Conservation (phyloP, 768 basidiomycete genomes). For the Lactarius psammicola region DNA sequence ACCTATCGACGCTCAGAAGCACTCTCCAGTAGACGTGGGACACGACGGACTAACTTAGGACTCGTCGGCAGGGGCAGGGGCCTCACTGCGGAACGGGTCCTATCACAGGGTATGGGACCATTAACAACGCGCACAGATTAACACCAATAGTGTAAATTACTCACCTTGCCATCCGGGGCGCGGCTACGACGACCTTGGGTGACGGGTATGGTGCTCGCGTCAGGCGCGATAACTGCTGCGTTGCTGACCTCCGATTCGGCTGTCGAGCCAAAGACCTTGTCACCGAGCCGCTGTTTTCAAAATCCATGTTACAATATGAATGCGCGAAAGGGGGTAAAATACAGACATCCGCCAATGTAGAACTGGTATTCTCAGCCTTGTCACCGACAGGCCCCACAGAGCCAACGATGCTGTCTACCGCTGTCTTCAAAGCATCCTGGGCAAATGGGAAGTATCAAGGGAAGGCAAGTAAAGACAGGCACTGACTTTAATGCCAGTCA, state of each 20-base stretch:
- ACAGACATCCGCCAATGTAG: not conserved
- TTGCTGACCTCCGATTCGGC: conserved; percentile 4
- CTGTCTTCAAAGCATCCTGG: not conserved
- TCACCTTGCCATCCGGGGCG: conserved; percentile 10
- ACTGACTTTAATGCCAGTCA: conserved; percentile 11
- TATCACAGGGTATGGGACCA: conserved; percentile 8
- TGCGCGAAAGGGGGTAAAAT: not conserved
- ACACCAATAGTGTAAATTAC: not conserved
- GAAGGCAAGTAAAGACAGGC: not conserved
- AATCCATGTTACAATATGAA: not conserved
- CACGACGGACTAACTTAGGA: not conserved
- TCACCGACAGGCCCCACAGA: not conserved
- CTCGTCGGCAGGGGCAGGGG: not conserved
- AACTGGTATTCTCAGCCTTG: not conserved
- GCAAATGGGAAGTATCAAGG: not conserved
- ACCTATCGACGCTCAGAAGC: not conserved
- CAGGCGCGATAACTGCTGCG: not conserved
- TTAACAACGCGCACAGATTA: not conserved
- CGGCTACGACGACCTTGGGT: conserved; percentile 14
- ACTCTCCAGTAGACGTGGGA: not conserved
- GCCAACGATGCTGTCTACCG: not conserved
- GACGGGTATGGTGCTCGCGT: not conserved
- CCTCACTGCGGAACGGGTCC: conserved; percentile 7
- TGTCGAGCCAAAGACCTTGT: conserved; percentile 11
- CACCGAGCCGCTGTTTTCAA: conserved; percentile 1